Evolutionary conservation across 2,329 filamentous ascomycete genomes (phyloP), one percentile per base, ranked within the genome.

Genomic region (Cladosporium sphaerospermum): DNA sequence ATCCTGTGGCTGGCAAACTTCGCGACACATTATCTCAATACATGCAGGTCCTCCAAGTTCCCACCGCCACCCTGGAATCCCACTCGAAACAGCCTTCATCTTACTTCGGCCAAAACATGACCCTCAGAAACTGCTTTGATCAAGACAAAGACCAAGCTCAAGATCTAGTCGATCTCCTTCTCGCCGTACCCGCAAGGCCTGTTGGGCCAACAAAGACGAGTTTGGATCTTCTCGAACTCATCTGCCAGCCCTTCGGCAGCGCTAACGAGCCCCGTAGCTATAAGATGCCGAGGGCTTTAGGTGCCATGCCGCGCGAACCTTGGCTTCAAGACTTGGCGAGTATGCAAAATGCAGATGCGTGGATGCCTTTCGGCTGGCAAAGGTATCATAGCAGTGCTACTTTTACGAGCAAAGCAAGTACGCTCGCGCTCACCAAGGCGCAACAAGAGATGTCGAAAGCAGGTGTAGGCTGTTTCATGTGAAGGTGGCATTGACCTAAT

Each of bases 301-400:
- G 34, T 13, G n/a, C n/a, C n/a, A n/a, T n/a, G 39, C 39, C 47
- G 3, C 39, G 40, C 10, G 31, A 36, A 16, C 41, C 32, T 11
- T 50, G 47, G 45, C 8, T 31, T 9, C 8, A 6, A 11, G n/a
- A n/a, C n/a, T n/a, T n/a, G 19, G 18, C n/a, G n/a, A n/a, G n/a
- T n/a, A n/a, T n/a, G n/a, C 36, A 39, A 9, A 36, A 18, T 18
- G 32, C 47, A 9, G 47, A 50, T 8, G n/a, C 31, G 18, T 43
- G 31, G 47, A 43, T 50, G 47, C 47, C 47, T 10, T 50, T 43
- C 16, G 47, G 47, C 13, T 50, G 47, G 47, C 47, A 50, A 40
- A 39, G 23, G 13, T 50, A 18, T 41, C 47, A 50, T 39, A 50
- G 28, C 40, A 50, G 39, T 32, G 19, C 39, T 5, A 40, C 39